Evolutionary conservation across 352 stramenopile species (phyloP), one percentile per base, ranked within the genome.

Genomic region (Phytophthora fragariae): DNA sequence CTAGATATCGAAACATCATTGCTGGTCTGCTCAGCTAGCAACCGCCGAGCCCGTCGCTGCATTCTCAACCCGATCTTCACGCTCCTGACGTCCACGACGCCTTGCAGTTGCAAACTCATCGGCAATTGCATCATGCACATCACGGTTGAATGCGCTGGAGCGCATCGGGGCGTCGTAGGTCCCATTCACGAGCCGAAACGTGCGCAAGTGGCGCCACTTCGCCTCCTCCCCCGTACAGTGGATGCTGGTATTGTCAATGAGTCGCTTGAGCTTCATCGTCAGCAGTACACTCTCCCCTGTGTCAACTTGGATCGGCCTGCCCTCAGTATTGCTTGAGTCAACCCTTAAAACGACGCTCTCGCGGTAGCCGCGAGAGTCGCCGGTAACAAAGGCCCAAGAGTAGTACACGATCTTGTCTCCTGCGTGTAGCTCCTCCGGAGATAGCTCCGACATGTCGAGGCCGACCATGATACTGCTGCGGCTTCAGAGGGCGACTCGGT

Each of bases 351-450:
- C 24, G 52, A 44, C 52, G 17, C 27, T 44, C 52, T 58, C 27
- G 21, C 60, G 60, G 29, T 59, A 17, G 4, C 49, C 49, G 8
- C 41, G 57, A 5, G 15, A 49, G 21, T 67, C 60, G 10, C 49
- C 57, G 29, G 15, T 7, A 2, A 63, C 39, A 14, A 63, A 63
- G 2, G 57, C 57, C 3, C 41, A 44, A 11, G 8, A 63, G n/a
- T 27, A 63, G 55, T 63, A 55, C 57, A 33, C 57, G 10, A 63
- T 8, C 24, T 12, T 29, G 35, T 60, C 60, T 14, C 60, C 47
- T 56, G 19, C 49, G 5, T 67, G 60, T 3, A 60, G 60, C 52
- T 35, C 41, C 50, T 60, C 60, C 12, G 60, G 31, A 46, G 47
- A 33, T 2, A 67, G 35, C 49, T 59, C 49, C 2, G 17, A 41